Base-by-base conservation (phyloP, 202 grass and related monocot genomes). In the Bolboschoenoplectus hybrid region DNA sequence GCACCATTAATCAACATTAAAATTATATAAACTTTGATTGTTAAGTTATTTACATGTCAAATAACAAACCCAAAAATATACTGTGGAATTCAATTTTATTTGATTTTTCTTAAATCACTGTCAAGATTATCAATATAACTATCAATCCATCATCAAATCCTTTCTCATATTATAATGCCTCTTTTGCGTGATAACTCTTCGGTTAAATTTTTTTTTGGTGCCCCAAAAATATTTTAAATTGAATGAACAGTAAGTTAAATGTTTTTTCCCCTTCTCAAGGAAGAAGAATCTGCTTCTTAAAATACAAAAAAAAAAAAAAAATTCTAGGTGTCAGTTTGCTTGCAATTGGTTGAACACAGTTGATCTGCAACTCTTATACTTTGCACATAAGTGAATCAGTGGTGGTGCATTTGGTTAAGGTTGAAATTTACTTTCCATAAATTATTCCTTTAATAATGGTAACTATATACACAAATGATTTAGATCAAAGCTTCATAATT, bases 391-490 rank as follows among this genome's bases (percentile, higher is more conserved):
- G n/a, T 67, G 12, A 67, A 67, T 17, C 10, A 40, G 65, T 67
- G 11, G 12, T 26, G 13, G 17, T 50, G 7, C n/a, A 74, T 19
- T 55, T 20, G 14, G 36, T 61, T 16, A 61, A 44, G 36, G 17
- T 44, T 19, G 20, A 80, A 10, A 20, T 60, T 10, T 80, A 9
- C 36, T 61, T 20, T 61, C 44, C 36, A 61, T 61, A 80, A 61
- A 19, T 56, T 41, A 61, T 61, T 58, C 16, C 61, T 61, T 61
- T 44, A 9, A 60, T 80, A 80, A 58, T n/a, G 7, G 75, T 60
- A 80, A 58, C 75, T 20, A 61, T 80, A 80, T 80, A 80, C 51
- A 74, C 76, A 80, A 80, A 9, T 57, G 38, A 58, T 80, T 58
- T 58, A 80, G 36, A 16, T 80, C 52, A 80, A 57, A 60, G 53